phyloP scores from a whole-genome alignment of 2,329 filamentous ascomycete genomes.

The Xylaria sp. region DNA sequence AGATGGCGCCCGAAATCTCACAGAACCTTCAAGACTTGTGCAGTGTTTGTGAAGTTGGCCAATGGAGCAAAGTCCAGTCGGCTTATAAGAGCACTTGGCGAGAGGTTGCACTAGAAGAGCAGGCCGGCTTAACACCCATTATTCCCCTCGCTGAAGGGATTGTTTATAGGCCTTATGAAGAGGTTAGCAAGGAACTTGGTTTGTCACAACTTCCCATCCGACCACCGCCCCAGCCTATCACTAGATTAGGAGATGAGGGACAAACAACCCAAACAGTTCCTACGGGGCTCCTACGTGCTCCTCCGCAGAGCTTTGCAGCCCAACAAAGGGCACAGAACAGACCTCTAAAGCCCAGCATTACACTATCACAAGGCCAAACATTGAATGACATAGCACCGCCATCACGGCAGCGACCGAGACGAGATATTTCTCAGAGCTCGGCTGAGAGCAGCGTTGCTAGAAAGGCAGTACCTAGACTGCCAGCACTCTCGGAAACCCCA shows the following conservation, averaged over 20 bases:
- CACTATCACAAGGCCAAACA: conserved; percentile 49
- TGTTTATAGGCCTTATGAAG: conserved; percentile 73
- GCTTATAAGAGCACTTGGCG: conserved; percentile 70
- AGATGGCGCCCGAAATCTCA: conserved; percentile 59
- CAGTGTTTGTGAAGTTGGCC: conserved; percentile 68
- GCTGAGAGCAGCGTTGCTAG: conserved; percentile 43
- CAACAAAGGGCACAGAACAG: conserved; percentile 70
- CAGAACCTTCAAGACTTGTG: conserved; percentile 68
- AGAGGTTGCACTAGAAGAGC: conserved; percentile 75
- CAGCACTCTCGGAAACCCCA: conserved; percentile 29
- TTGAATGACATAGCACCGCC: conserved; percentile 49
- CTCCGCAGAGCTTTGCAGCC: conserved; percentile 73
- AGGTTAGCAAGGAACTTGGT: conserved; percentile 66
- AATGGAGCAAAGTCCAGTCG: conserved; percentile 60
- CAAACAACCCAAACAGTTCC: conserved; percentile 52
- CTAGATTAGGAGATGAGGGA: conserved; percentile 52
- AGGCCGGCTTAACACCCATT: conserved; percentile 70
- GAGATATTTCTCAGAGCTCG: conserved; percentile 46
- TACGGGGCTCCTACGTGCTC: conserved; percentile 61
- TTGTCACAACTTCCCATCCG: conserved; percentile 50
- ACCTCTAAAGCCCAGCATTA: conserved; percentile 49
- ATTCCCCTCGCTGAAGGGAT: conserved; percentile 71
- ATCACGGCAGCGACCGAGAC: conserved; percentile 46
- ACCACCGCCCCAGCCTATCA: conserved; percentile 49
- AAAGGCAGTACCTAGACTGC: conserved; percentile 36